Evolutionary conservation across 2,329 filamentous ascomycete genomes (phyloP).

Genomic region (Fusarium nurragi): DNA sequence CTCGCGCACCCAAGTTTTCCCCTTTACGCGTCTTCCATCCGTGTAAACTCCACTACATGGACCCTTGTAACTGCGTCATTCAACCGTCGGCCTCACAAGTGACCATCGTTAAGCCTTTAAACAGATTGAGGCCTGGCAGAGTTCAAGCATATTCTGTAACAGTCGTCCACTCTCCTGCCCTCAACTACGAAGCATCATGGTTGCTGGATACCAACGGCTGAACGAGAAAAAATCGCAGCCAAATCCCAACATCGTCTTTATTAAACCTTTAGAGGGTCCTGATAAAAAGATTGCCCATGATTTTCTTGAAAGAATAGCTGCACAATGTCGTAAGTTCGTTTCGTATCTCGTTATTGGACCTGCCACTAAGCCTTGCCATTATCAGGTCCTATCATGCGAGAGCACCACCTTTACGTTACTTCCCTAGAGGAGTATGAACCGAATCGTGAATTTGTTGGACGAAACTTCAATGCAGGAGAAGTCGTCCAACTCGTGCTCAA

Average conservation of each 20-base stretch:
- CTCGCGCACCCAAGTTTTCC: constrained; percentile 4
- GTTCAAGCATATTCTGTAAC: not conserved
- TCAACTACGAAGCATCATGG: constrained; percentile 61
- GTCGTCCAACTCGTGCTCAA: constrained; percentile 86
- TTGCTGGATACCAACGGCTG: constrained; percentile 79
- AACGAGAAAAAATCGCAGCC: constrained; percentile 80
- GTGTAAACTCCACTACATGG: not conserved
- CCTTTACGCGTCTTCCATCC: constrained; percentile 24
- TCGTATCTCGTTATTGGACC: not conserved
- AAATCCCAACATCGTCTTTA: constrained; percentile 83
- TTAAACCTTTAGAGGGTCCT: constrained; percentile 77
- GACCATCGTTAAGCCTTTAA: not conserved
- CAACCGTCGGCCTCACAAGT: not conserved
- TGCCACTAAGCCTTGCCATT: not conserved
- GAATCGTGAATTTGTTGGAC: constrained; percentile 84
- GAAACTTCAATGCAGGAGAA: constrained; percentile 91
- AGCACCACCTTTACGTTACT: constrained; percentile 70
- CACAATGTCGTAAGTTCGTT: constrained; percentile 71
- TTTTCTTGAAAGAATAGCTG: constrained; percentile 80
- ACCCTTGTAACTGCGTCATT: constrained; percentile 21
- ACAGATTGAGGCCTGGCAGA: not conserved
- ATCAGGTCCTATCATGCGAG: constrained; percentile 73
- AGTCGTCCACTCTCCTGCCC: not conserved
- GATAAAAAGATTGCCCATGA: constrained; percentile 71
- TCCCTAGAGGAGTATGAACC: constrained; percentile 83